Conservation (phyloP, 2,329 filamentous ascomycete species). For the Pseudogymnoascus sp. region DNA sequence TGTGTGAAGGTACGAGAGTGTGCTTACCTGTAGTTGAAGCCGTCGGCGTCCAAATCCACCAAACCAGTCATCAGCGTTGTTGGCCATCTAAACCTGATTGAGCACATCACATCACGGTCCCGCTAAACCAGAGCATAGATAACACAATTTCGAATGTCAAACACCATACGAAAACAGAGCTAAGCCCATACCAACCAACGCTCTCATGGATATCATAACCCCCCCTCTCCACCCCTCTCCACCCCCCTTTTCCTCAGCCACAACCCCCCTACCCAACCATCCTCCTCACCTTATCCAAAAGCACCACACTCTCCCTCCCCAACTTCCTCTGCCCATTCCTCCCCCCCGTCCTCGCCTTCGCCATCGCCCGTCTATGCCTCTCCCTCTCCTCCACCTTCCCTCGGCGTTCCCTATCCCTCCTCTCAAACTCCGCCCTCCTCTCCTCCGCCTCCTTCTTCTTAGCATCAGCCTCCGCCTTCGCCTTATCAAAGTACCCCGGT, state of each 20-base stretch:
- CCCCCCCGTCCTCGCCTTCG: constrained; percentile 40
- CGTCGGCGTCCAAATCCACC: neutral
- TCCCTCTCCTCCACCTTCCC: constrained; percentile 54
- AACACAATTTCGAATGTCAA: neutral
- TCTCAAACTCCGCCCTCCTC: constrained; percentile 37
- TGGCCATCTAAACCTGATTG: neutral
- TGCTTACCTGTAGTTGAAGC: neutral
- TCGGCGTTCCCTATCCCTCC: constrained; percentile 43
- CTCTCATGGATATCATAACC: constrained; percentile 2
- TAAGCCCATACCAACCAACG: neutral
- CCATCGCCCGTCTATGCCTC: constrained; percentile 38
- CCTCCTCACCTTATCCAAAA: constrained; percentile 56
- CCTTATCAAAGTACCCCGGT: constrained; percentile 31
- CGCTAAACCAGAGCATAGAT: neutral
- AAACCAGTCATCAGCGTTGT: no score
- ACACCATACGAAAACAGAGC: neutral
- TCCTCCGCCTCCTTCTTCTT: constrained; percentile 49
- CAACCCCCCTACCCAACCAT: constrained; percentile 19
- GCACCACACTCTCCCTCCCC: constrained; percentile 56
- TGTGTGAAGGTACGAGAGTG: neutral
- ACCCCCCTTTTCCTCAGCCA: neutral
- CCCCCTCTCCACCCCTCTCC: neutral
- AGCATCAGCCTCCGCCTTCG: constrained; percentile 32
- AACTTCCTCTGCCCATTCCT: constrained; percentile 59
- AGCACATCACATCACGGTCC: neutral